Evolutionary conservation across 768 basidiomycete species (phyloP), one percentile per base, ranked within the genome.

Genomic region (Pleurotus platypus): DNA sequence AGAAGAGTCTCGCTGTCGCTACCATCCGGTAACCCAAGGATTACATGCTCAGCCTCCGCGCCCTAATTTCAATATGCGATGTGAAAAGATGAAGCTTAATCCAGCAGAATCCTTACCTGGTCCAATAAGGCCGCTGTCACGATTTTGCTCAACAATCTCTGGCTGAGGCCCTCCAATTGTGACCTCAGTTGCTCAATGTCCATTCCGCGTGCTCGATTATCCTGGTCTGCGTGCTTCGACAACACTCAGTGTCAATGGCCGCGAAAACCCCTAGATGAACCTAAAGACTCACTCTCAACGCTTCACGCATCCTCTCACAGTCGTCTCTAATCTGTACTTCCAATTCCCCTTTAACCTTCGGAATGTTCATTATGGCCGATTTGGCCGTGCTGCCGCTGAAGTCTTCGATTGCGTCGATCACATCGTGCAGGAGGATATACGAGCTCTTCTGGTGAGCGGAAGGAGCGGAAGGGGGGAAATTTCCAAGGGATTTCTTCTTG

Each of bases 41-140:
- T 37, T 4, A 54, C 38, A 24, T 54, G 51, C 24, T 54, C 51
- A 42, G 51, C 51, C 24, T 54, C 51, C 7, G 42, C 39, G 38
- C 51, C 51, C 51, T 54, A n/a, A 22, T 9, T 13, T 15, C 27
- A 27, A 39, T 30, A n/a, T 9, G 49, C 26, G 6, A 50, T 24
- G 20, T n/a, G 30, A n/a, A 50, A 7, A 12, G 24, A 24, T 30
- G 22, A n/a, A 7, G 11, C 16, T 12, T 4, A 5, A 30, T 37
- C 24, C n/a, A 7, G 22, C 30, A 35, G 27, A 18, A 24, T 37
- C 9, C 38, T 35, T 18, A 54, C 51, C 24, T 54, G 51, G 26
- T 54, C 51, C 8, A 54, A 20, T 12, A 54, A n/a, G 15, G 39
- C 51, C 8, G 51, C 51, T 4, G 51, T 54, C 16, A 54, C 13